phyloP scores from a whole-genome alignment of 805 yeast genomes.

The Nakazawaea populi region DNA sequence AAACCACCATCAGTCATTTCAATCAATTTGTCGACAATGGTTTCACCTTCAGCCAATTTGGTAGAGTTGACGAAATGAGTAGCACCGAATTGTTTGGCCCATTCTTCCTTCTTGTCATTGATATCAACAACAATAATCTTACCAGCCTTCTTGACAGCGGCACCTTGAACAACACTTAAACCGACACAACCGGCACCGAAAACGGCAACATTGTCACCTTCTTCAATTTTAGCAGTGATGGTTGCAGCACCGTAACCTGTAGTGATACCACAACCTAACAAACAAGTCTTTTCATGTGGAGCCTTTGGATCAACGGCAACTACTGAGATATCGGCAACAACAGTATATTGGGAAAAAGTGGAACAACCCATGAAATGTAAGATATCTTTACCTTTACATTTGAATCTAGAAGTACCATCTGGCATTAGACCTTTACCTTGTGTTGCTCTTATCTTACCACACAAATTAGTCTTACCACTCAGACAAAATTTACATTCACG shows the following conservation, averaged over 20 bases:
- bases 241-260: conserved; percentile 98
- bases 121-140: conserved; percentile 83
- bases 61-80: conserved; percentile 90
- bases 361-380: conserved; percentile 98
- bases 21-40: conserved; percentile 75
- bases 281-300: conserved; percentile 78
- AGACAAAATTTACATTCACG: conserved; percentile 90
- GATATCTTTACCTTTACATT: conserved; percentile 75
- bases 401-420: conserved; percentile 92
- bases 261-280: conserved; percentile 97
- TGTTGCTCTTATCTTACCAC: conserved; percentile 93
- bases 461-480: conserved; percentile 93
- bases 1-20: conserved; percentile 96
- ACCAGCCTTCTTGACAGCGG: conserved; percentile 73
- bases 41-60: conserved; percentile 63
- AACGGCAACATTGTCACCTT: conserved; percentile 91
- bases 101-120: conserved; percentile 75
- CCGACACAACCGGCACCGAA: conserved; percentile 99
- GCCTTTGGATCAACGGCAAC: conserved; percentile 87
- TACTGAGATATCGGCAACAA: conserved; percentile 94
- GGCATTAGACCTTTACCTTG: conserved; percentile 99
- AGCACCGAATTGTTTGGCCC: conserved; percentile 90
- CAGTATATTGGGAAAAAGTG: conserved; percentile 95
- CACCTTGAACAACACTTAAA: conserved; percentile 93
- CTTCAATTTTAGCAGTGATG: conserved; percentile 84